These are phyloP conservation scores for Choiromyces venosus DNA, from an alignment of 495 filamentous ascomycete genomes.

Conservation along the genomic window DNA sequence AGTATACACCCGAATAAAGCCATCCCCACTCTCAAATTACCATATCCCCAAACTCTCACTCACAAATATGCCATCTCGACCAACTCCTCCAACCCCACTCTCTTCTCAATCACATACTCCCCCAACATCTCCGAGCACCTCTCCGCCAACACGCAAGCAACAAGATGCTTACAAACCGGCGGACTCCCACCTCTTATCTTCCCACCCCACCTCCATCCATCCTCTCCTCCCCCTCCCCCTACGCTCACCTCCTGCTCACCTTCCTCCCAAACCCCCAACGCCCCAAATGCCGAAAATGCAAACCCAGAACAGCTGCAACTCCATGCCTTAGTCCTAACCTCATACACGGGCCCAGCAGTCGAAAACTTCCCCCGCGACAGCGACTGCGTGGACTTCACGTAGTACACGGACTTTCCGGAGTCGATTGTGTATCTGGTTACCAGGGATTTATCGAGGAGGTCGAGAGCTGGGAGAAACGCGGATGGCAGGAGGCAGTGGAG, in stretches of 20 bases:
- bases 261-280: background rate
- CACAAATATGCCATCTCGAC: slow-evolving; percentile 56
- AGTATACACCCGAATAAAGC: background rate
- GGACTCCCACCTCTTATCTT: slow-evolving; percentile 45
- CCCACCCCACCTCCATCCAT: slow-evolving; percentile 51
- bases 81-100: slow-evolving; percentile 59
- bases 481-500: slow-evolving; percentile 55
- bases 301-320: slow-evolving; percentile 7
- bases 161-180: slow-evolving; percentile 81
- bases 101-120: slow-evolving; percentile 51
- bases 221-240: background rate
- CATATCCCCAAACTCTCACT: background rate
- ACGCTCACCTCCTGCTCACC: background rate
- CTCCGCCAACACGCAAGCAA: slow-evolving; percentile 76
- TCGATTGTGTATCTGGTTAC: slow-evolving; percentile 47
- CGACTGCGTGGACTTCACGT: background rate
- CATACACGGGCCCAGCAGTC: background rate
- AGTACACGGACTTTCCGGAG: background rate
- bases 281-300: slow-evolving; percentile 6
- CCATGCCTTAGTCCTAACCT: slow-evolving; percentile 9
- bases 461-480: slow-evolving; percentile 57
- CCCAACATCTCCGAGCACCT: slow-evolving; percentile 56
- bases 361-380: background rate
- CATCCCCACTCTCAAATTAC: background rate
- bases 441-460: slow-evolving; percentile 59